Evolutionary conservation across 441 rosid species (phyloP).

Genomic region (Croton laevigatus): DNA sequence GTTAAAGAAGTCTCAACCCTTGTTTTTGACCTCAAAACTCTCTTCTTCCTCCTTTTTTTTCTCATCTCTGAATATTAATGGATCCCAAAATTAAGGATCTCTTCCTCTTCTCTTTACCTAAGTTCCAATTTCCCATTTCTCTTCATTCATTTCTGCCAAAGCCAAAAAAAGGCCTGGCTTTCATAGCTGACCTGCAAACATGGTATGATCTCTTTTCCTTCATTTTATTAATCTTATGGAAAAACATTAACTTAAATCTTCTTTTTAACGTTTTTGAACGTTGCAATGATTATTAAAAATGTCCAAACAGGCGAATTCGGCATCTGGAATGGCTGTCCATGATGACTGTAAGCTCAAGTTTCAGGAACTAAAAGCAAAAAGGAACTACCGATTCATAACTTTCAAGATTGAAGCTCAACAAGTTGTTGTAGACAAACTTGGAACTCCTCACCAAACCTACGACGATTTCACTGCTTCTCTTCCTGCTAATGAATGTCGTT

Average conservation of each 20-base stretch:
- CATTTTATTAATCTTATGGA: neutral
- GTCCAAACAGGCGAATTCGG: slow-evolving; percentile 55
- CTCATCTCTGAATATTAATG: slow-evolving; percentile 22
- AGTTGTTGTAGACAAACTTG: slow-evolving; percentile 58
- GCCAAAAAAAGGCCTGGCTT: slow-evolving; percentile 25
- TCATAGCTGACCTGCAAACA: slow-evolving; percentile 35
- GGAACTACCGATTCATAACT: slow-evolving; percentile 56
- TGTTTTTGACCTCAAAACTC: slow-evolving; percentile 39
- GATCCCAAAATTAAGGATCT: slow-evolving; percentile 49
- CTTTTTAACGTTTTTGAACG: too few species aligned
- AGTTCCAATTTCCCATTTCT: slow-evolving; percentile 18
- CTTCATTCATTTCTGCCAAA: slow-evolving; percentile 14
- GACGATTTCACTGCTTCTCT: slow-evolving; percentile 50
- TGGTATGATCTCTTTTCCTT: slow-evolving; percentile 40
- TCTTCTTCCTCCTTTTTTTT: slow-evolving; percentile 34
- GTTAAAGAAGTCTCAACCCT: slow-evolving; percentile 28
- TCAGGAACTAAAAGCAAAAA: slow-evolving; percentile 64
- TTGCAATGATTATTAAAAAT: neutral
- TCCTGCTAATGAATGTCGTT: slow-evolving; percentile 68
- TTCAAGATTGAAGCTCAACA: slow-evolving; percentile 67
- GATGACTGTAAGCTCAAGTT: slow-evolving; percentile 77
- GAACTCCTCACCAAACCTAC: slow-evolving; percentile 54
- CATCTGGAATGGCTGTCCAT: slow-evolving; percentile 67
- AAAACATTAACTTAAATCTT: too few species aligned
- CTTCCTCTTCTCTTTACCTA: slow-evolving; percentile 21